Evolutionary conservation across 2,329 filamentous ascomycete species (phyloP).

Genomic region (Penicillium hordei): DNA sequence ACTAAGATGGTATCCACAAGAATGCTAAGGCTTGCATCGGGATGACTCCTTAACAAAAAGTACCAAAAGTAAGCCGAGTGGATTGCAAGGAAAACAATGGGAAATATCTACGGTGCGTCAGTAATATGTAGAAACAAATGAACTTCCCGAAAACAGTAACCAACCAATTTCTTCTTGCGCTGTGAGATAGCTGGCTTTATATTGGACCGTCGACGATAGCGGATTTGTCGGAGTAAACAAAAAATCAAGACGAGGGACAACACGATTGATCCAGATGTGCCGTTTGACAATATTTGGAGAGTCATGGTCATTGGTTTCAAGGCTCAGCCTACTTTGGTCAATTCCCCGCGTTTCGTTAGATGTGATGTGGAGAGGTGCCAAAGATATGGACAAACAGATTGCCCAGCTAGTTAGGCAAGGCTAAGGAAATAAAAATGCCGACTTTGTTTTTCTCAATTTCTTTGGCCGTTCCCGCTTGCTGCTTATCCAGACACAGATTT

Average conservation of each 20-base stretch:
- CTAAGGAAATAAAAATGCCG: no score
- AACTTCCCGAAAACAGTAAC: not conserved
- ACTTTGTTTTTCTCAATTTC: no score
- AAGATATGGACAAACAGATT: no score
- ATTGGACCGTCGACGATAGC: not conserved
- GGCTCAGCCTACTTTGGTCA: not conserved
- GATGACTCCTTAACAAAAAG: not conserved
- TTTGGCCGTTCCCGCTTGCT: no score
- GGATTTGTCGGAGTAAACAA: not conserved
- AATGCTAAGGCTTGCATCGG: not conserved
- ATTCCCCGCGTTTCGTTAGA: not conserved
- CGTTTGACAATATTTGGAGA: not conserved
- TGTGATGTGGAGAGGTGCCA: not conserved
- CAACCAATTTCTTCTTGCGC: not conserved
- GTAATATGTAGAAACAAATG: not conserved
- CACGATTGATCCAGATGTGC: not conserved
- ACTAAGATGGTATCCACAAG: not conserved
- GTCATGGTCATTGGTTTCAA: not conserved
- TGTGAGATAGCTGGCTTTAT: not conserved
- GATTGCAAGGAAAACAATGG: not conserved
- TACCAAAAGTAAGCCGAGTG: not conserved
- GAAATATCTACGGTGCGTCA: not conserved
- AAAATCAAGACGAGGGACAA: not conserved
- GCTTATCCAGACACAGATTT: not conserved
- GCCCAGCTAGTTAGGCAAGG: no score